Evolutionary conservation across 2,329 filamentous ascomycete genomes (phyloP), one percentile per base, ranked within the genome.

Genomic region (Hypoxylon sp.): DNA sequence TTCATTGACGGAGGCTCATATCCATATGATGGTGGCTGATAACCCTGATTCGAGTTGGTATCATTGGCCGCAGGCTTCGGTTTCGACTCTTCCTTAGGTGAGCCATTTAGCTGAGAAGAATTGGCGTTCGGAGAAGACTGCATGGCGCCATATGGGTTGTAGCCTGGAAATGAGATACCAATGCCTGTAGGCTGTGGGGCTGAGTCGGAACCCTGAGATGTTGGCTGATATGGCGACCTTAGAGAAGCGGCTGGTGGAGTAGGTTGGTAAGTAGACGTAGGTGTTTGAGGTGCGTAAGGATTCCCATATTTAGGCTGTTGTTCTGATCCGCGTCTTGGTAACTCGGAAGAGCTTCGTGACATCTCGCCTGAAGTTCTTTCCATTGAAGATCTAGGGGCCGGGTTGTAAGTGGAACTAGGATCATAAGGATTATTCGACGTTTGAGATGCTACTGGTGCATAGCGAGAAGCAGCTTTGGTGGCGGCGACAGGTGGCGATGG

Each of bases 381-480:
- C 74, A 84, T 81, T 0, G 83, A 82, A 8, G 83, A 81, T 55
- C 80, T 78, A 53, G 80, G 74, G 5, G 79, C 76, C 44, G 79
- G 79, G 33, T 61, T 74, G 48, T 75, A 78, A 46, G 70, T 55
- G 44, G 63, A 57, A 26, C 58, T 70, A 39, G 81, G 78, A 55
- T 83, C 82, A 67, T 84, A 83, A 3, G 80, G 74, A 22, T 77
- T 76, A 2, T 73, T 63, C 4, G 75, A 66, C 13, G 73, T 35
- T 55, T 80, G 79, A 19, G 76, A 71, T 1, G 78, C 71, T 4
- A 72, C 75, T 1, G 86, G 84, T 0, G 85, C 82, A 72, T 88
- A 87, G 39, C 85, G 84, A n/a, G 86, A 86, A 8, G 80, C 78
- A 44, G 84, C 83, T 61, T 82, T 81, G 3, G 83, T 85, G 3